Base-by-base conservation (phyloP, 306 rosid genomes). In the Quercus gilva region DNA sequence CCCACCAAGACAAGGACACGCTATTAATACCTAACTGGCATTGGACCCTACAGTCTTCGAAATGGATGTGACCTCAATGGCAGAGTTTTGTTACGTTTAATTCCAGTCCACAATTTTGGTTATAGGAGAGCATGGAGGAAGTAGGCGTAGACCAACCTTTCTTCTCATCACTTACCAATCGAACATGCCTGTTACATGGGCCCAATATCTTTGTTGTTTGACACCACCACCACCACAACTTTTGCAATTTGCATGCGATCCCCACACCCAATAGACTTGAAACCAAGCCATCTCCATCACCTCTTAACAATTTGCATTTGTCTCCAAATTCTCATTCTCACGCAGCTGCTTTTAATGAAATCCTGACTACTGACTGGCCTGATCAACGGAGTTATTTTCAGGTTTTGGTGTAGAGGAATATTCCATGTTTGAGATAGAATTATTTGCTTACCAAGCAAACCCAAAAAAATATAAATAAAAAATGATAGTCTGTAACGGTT, bases 101-200 rank as follows among this genome's bases (percentile, higher is more conserved):
- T 63, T 80, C 15, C 37, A 14, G 71, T 41, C 79, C 79, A 80
- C 76, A 56, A 43, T 4, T 4, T 43, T 43, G 18, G 70, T 18
- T 12, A 28, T 33, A 3, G 11, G 45, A 37, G 29, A n/a, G 14
- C 74, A 20, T 26, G 33, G 55, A 20, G 23, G 43, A 11, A 15
- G 76, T 37, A 37, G 45, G 45, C 2, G 11, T 37, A 28, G 35
- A 28, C 43, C 19, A 28, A 28, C 15, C 41, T 25, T 63, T 63
- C 37, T 21, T 21, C 15, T 28, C 37, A 3, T 5, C 13, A 37
- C 11, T 37, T 37, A 2, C 45, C 45, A 37, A 37, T 13, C 2
- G 69, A 15, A 6, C 37, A 5, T 15, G 65, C 18, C 65, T 9
- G 31, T 6, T 49, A 13, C 53, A 49, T 25, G 29, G 74, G 79